phyloP scores from a whole-genome alignment of 495 filamentous ascomycete species.

The Talaromyces adpressus region DNA sequence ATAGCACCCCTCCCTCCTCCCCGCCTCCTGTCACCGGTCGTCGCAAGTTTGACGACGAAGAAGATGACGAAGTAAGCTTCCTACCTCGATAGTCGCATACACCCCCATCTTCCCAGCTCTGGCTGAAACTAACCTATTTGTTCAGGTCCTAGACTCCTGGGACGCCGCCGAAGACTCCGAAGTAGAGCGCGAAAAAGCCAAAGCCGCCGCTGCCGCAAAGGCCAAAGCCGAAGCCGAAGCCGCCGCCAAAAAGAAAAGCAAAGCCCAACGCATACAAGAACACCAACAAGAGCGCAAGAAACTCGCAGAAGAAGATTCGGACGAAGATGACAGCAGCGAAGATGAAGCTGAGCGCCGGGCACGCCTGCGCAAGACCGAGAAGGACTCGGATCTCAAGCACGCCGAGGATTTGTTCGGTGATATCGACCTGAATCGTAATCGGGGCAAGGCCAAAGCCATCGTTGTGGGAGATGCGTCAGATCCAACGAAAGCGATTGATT shows the following conservation, averaged over 20 bases:
- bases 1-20: constrained; percentile 51
- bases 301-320: constrained; percentile 43
- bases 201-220: constrained; percentile 76
- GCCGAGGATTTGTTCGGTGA: constrained; percentile 85
- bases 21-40: constrained; percentile 54
- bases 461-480: constrained; percentile 59
- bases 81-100: neutral
- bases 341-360: constrained; percentile 65
- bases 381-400: constrained; percentile 84
- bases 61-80: constrained; percentile 74
- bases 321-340: constrained; percentile 56
- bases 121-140: neutral
- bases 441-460: constrained; percentile 52
- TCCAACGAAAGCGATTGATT: constrained; percentile 71
- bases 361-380: constrained; percentile 67
- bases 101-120: neutral
- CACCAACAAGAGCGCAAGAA: constrained; percentile 39
- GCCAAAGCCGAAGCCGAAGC: constrained; percentile 87
- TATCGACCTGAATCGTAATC: constrained; percentile 63
- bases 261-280: constrained; percentile 82
- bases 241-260: constrained; percentile 89
- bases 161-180: constrained; percentile 96
- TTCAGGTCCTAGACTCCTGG: constrained; percentile 90
- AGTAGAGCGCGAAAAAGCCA: constrained; percentile 89
- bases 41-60: constrained; percentile 87